Conservation (phyloP, 257 asterid genomes). For the Parsonsia alboflavescens region DNA sequence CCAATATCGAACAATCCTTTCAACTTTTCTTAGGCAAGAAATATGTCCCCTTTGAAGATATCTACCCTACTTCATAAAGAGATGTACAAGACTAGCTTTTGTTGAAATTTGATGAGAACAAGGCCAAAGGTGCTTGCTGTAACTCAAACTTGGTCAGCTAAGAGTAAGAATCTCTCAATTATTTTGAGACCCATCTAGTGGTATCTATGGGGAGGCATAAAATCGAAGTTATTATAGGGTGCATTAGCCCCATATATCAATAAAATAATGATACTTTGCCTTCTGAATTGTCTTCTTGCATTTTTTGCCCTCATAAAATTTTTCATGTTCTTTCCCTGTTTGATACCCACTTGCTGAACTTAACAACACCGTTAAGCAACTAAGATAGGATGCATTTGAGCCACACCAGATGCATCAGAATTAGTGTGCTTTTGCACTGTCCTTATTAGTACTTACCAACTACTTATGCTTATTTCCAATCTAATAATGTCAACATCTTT, state of each 20-base stretch:
- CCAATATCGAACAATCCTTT: neutral
- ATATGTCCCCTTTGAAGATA: neutral
- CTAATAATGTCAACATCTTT: neutral
- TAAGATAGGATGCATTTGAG: conserved; percentile 11
- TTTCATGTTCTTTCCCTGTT: no score
- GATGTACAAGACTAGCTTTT: neutral
- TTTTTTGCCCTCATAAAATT: no score
- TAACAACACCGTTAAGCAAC: conserved; percentile 2
- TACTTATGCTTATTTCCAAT: conserved; percentile 6
- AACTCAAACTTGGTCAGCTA: neutral
- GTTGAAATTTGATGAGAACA: neutral
- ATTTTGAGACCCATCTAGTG: neutral
- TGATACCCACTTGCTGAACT: neutral
- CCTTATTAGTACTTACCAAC: conserved; percentile 16
- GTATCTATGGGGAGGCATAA: no score
- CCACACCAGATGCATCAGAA: conserved; percentile 31
- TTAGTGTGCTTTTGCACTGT: neutral
- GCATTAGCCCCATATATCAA: no score
- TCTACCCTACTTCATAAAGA: neutral
- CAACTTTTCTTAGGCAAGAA: neutral
- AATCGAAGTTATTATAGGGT: no score
- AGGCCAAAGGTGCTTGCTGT: no score
- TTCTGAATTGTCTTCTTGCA: no score
- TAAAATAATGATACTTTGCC: no score
- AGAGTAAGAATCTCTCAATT: neutral